phyloP scores from a whole-genome alignment of 1,284 basidiomycete species.

The Blastosporella zonata region DNA sequence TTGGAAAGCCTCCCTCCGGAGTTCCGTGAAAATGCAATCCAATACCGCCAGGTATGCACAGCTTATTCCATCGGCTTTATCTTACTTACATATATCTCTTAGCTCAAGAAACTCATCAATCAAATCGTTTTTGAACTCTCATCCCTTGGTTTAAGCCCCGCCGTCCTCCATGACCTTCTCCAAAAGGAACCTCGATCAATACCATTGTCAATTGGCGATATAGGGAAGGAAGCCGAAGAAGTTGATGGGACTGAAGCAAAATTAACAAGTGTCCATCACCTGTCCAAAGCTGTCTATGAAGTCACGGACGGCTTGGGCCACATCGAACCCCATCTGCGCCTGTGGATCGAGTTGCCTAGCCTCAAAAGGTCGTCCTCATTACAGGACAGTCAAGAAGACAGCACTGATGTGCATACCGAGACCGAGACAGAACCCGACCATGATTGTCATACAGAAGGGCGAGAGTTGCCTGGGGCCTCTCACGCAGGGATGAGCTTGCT shows the following conservation, averaged over 20 bases:
- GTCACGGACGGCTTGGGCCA: conserved; percentile 43
- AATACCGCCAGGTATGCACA: conserved; percentile 73
- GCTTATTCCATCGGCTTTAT: conserved; percentile 3
- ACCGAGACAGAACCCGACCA: background rate
- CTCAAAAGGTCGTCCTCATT: background rate
- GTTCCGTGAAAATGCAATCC: conserved; percentile 74
- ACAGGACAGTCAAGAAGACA: background rate
- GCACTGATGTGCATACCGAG: too few relatives aligned
- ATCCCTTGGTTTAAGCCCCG: conserved; percentile 71
- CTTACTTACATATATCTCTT: conserved; percentile 2
- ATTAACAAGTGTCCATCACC: conserved; percentile 2
- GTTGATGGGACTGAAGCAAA: conserved; percentile 10
- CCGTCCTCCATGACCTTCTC: conserved; percentile 46
- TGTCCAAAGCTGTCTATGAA: conserved; percentile 50
- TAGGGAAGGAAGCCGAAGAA: conserved; percentile 14
- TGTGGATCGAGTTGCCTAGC: conserved; percentile 35
- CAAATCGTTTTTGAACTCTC: conserved; percentile 81
- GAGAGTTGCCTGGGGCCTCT: background rate
- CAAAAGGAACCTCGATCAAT: conserved; percentile 22
- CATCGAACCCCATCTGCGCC: conserved; percentile 53
- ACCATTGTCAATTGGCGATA: too few relatives aligned
- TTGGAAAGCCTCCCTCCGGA: conserved; percentile 71
- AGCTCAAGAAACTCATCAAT: conserved; percentile 94
- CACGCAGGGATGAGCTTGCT: conserved; percentile 20
- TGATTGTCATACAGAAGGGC: conserved; percentile 7